Conservation (phyloP, 2,329 filamentous ascomycete genomes). For the Coleophoma eucalyptorum region DNA sequence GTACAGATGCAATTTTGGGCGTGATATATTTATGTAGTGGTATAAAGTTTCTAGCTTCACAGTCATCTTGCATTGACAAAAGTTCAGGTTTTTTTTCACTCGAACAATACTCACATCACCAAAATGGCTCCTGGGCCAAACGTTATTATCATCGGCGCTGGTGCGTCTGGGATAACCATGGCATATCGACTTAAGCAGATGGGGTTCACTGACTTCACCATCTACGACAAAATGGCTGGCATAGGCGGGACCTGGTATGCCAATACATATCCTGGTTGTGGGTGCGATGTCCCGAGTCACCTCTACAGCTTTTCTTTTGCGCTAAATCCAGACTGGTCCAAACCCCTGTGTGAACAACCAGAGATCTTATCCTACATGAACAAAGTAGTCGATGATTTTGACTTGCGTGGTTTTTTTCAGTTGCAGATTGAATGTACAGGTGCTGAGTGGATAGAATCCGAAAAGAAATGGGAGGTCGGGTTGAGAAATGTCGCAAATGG, state of each 20-base stretch:
- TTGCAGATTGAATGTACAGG: slow-evolving; percentile 14
- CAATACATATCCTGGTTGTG: slow-evolving; percentile 27
- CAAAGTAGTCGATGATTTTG: slow-evolving; percentile 24
- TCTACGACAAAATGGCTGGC: slow-evolving; percentile 27
- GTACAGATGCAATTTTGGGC: too few relatives aligned
- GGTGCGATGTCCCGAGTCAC: slow-evolving; percentile 28
- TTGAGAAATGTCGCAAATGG: slow-evolving; percentile 20
- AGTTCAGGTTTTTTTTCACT: too few relatives aligned
- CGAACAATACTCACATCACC: too few relatives aligned
- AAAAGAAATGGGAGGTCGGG: slow-evolving; percentile 21
- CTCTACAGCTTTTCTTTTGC: slow-evolving; percentile 38
- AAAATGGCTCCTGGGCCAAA: too few relatives aligned
- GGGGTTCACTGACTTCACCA: slow-evolving; percentile 23
- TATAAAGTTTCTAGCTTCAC: too few relatives aligned
- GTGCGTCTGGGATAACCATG: slow-evolving; percentile 28
- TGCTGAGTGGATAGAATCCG: slow-evolving; percentile 15
- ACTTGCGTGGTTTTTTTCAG: slow-evolving; percentile 18
- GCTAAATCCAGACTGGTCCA: slow-evolving; percentile 33
- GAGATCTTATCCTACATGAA: slow-evolving; percentile 30
- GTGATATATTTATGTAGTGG: too few relatives aligned
- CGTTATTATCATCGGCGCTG: slow-evolving; percentile 28
- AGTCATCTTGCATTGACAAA: too few relatives aligned
- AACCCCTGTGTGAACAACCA: slow-evolving; percentile 26
- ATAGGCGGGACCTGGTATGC: slow-evolving; percentile 25
- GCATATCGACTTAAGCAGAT: slow-evolving; percentile 28